Evolutionary conservation across 345 rosid species (phyloP).

Genomic region (Ricinus communis): DNA sequence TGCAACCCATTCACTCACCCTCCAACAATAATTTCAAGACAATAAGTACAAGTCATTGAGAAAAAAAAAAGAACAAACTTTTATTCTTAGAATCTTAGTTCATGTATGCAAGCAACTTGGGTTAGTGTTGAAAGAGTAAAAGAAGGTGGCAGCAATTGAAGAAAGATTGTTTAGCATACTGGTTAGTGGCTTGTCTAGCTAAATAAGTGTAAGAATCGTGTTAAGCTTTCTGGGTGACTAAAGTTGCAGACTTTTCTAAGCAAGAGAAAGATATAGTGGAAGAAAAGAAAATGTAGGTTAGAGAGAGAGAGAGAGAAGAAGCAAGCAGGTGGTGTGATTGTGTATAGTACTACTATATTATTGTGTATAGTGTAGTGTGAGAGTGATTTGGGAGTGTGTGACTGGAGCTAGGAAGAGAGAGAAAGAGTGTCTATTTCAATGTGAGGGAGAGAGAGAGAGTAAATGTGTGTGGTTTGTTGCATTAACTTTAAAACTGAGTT

Average conservation of each 20-base stretch:
- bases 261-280: neutral
- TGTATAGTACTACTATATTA: too few relatives aligned
- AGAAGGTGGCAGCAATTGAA: neutral
- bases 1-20: conserved; percentile 84
- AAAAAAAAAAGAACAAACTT: neutral
- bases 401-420: too few relatives aligned
- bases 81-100: neutral
- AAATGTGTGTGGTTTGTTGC: neutral
- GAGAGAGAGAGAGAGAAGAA: conserved; percentile 6
- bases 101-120: neutral
- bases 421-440: too few relatives aligned
- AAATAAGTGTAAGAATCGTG: conserved; percentile 7
- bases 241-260: too few relatives aligned
- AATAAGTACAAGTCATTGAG: conserved; percentile 4
- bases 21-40: conserved; percentile 7
- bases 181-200: conserved; percentile 19
- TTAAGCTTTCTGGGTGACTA: too few relatives aligned
- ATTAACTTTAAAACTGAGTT: conserved; percentile 16
- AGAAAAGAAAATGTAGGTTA: neutral
- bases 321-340: too few relatives aligned
- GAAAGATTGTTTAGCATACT: neutral
- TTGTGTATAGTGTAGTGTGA: too few relatives aligned
- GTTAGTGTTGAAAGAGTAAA: too few relatives aligned
- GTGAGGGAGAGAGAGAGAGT: neutral
- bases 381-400: too few relatives aligned